Conservation (phyloP, 2,329 filamentous ascomycete genomes). For the Alternaria consortialis region DNA sequence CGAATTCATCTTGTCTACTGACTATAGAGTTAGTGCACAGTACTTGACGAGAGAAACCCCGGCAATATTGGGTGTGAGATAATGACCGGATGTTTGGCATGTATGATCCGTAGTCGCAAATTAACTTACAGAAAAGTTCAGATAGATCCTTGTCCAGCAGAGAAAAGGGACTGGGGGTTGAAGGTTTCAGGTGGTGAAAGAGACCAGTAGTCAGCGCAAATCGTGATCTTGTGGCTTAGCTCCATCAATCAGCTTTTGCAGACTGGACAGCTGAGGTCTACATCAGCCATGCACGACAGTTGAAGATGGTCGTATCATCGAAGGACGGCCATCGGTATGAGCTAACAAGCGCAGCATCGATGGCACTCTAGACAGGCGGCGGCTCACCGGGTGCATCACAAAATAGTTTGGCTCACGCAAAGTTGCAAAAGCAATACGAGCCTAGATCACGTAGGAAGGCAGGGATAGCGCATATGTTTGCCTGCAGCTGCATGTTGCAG, state of each 20-base stretch:
- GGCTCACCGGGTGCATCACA: not conserved
- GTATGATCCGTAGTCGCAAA: not conserved
- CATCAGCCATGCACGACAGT: conserved; percentile 1
- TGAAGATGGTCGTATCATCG: conserved; percentile 1
- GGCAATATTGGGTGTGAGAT: not conserved
- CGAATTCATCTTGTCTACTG: not conserved
- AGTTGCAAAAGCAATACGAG: not conserved
- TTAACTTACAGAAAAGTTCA: not conserved
- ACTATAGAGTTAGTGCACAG: not conserved
- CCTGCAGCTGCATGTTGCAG: conserved; percentile 1
- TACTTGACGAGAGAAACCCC: not conserved
- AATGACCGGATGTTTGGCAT: not conserved
- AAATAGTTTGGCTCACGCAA: not conserved
- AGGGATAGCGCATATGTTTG: conserved; percentile 6
- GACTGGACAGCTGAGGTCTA: not conserved
- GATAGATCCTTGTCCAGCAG: not conserved
- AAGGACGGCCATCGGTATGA: conserved; percentile 5
- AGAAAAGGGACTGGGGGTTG: not conserved
- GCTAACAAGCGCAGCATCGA: not conserved
- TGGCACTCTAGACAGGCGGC: not conserved
- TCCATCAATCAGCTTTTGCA: not conserved
- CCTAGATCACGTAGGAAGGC: not conserved
- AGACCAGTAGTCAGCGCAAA: not conserved
- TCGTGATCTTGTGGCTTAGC: not conserved
- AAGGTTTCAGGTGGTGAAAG: too few relatives aligned